These are phyloP conservation scores for Verticillium alfalfae DNA, from an alignment of 2,329 filamentous ascomycete genomes.

Conservation along the genomic window DNA sequence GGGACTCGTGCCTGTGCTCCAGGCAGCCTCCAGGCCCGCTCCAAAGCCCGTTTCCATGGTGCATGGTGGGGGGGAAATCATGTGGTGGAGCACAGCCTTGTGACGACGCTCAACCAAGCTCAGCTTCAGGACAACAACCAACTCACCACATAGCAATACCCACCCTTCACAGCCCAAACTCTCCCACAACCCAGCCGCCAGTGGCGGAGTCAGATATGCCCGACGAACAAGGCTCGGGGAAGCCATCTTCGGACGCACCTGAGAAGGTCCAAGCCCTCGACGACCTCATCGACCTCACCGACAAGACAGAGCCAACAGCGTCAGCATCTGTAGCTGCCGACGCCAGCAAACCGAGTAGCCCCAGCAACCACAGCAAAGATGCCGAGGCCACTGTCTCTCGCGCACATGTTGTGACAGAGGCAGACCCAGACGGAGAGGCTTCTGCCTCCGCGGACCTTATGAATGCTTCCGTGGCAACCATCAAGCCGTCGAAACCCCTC, in stretches of 20 bases:
- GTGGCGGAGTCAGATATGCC: neutral
- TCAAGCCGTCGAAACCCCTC: conserved; percentile 39
- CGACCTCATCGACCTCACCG: conserved; percentile 11
- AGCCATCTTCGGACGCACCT: neutral
- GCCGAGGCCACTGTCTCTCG: neutral
- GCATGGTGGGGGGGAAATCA: neutral
- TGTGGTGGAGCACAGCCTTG: neutral
- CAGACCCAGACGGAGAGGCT: neutral
- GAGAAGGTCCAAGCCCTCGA: neutral
- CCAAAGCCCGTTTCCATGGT: neutral
- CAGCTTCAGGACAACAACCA: neutral
- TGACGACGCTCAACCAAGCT: neutral
- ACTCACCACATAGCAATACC: neutral
- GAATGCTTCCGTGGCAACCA: conserved; percentile 41
- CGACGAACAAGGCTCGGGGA: neutral
- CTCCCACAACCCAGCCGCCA: neutral
- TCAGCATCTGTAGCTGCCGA: neutral
- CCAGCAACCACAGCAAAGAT: neutral
- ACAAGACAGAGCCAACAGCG: conserved; percentile 1
- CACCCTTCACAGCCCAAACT: neutral
- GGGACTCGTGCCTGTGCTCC: neutral
- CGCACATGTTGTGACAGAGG: neutral
- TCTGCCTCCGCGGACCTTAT: conserved; percentile 21
- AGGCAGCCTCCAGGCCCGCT: too few relatives aligned
- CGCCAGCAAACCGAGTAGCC: neutral